Conservation (phyloP, 2,329 filamentous ascomycete species). For the Trichoderma oligosporum region DNA sequence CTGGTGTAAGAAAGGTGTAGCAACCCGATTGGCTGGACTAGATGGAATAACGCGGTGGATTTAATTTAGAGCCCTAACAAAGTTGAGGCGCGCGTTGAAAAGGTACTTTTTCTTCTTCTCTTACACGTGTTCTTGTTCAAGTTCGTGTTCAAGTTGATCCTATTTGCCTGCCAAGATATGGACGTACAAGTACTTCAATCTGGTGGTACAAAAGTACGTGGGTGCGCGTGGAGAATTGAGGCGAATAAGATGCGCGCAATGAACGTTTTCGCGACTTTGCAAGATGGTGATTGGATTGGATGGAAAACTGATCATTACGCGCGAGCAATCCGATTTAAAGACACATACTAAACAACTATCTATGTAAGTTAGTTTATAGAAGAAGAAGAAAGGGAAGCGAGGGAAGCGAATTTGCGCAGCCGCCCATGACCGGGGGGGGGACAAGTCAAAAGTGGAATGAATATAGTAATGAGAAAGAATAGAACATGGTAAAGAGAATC, state of each 20-base stretch:
- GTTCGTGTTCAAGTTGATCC: too few relatives aligned
- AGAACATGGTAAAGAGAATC: too few relatives aligned
- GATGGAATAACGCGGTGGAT: background rate
- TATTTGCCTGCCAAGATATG: too few relatives aligned
- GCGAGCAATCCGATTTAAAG: background rate
- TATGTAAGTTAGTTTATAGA: too few relatives aligned
- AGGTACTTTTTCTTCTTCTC: background rate
- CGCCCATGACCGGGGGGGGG: constrained; percentile 3
- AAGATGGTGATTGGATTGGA: constrained; percentile 3
- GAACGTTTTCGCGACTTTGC: background rate
- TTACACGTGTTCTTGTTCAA: constrained; percentile 8
- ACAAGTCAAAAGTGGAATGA: background rate
- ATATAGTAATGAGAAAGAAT: too few relatives aligned
- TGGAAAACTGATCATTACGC: background rate
- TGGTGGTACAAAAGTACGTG: constrained; percentile 5
- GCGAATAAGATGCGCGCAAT: constrained; percentile 5
- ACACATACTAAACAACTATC: background rate
- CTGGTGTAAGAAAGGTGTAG: background rate
- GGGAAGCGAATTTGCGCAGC: constrained; percentile 18
- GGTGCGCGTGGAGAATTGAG: background rate
- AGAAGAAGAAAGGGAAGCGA: too few relatives aligned
- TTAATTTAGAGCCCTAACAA: background rate
- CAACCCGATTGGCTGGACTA: constrained; percentile 14
- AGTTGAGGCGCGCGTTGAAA: background rate
- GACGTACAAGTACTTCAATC: too few relatives aligned